These are phyloP conservation scores for Rhodosporidiobolus odoratus DNA, from an alignment of 768 basidiomycete species.

Conservation along the genomic window DNA sequence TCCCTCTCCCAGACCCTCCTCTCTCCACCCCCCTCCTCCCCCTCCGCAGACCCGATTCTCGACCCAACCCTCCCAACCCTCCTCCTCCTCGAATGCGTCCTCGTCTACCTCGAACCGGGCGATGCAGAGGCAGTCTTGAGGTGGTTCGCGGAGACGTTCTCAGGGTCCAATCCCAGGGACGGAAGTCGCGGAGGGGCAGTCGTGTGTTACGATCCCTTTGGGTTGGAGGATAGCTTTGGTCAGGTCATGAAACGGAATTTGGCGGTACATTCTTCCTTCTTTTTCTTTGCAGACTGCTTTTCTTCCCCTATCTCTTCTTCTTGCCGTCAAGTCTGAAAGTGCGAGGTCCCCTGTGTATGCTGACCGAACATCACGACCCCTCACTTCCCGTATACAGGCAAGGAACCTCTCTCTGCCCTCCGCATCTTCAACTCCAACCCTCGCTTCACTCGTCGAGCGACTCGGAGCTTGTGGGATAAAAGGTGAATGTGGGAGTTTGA, in stretches of 20 bases:
- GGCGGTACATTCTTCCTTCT: slow-evolving; percentile 50
- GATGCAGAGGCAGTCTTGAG: slow-evolving; percentile 58
- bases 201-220: slow-evolving; percentile 90
- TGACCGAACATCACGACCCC: background rate
- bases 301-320: background rate
- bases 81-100: slow-evolving; percentile 84
- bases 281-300: slow-evolving; percentile 4
- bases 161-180: background rate
- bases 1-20: slow-evolving; percentile 46
- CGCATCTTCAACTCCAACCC: slow-evolving; percentile 58
- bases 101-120: slow-evolving; percentile 72
- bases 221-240: slow-evolving; percentile 81
- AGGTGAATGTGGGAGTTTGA: slow-evolving; percentile 55
- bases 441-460: slow-evolving; percentile 57
- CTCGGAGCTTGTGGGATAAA: slow-evolving; percentile 59
- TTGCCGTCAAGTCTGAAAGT: background rate
- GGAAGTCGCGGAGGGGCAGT: slow-evolving; percentile 50
- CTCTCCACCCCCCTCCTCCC: slow-evolving; percentile 57
- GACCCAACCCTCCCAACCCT: slow-evolving; percentile 68
- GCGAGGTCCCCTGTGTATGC: too few relatives aligned
- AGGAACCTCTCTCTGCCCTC: slow-evolving; percentile 72
- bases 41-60: slow-evolving; percentile 48
- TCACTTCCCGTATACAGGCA: slow-evolving; percentile 49
- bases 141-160: slow-evolving; percentile 67
- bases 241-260: slow-evolving; percentile 84